Base-by-base conservation (phyloP, 805 yeast species). In the Lipomyces starkeyi region DNA sequence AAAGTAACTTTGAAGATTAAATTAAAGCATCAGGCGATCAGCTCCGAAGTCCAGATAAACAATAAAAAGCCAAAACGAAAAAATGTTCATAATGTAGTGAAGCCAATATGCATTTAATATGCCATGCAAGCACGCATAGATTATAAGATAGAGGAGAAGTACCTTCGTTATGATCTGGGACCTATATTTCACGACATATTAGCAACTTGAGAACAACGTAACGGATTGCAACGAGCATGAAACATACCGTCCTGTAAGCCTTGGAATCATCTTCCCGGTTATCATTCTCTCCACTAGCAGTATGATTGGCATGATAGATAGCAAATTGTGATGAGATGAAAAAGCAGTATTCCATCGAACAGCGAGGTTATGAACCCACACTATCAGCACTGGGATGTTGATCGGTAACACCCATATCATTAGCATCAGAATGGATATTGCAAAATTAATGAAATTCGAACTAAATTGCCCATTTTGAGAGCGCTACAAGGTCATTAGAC, bases 261-360 rank as follows among this genome's bases (percentile, higher is more conserved):
- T 75, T 2, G 89, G 88, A 34, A 86, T 75, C 73, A 81, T 78
- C 55, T 78, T 78, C 3, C 86, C 85, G n/a, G 83, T 78, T 37
- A 81, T 82, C 74, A 88, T 84, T 59, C 82, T 78, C 72, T 87
- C 89, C 57, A 86, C 84, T 53, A 91, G 75, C 9, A 88, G 68
- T 8, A 92, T 82, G 1, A 90, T 86, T 0, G 97, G 97, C 14
- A 89, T 79, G 29, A 93, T 85, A 0, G 97, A 90, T 63, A 93
- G 77, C 55, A 91, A 81, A 75, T 91, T 93, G 76, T 93, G 97
- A 76, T 92, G 97, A 0, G 97, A 89, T 5, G 91, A 86, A 75
- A 92, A 92, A 20, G 97, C 93, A 0, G 95, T 90, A 64, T 83
- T 85, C 97, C 97, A 91, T 72, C 84, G 86, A 22, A 91, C 83